Evolutionary conservation across 73 alveolate species (phyloP), one percentile per base, ranked within the genome.

Genomic region (Diophrys sp.): DNA sequence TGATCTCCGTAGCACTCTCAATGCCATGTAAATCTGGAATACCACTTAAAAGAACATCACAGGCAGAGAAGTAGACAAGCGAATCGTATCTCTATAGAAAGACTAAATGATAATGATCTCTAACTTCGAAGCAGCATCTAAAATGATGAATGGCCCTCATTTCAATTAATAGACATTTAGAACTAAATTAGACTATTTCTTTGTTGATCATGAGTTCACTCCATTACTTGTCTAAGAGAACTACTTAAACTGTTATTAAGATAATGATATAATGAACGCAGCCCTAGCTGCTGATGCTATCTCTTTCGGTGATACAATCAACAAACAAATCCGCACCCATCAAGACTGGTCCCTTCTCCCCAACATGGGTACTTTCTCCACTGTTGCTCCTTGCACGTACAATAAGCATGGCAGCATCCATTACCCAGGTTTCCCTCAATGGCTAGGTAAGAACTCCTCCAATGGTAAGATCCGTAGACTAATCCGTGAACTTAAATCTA

Each of bases 181-280:
- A 69, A 78, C 93, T 54, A 93, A 93, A 69, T 56, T 97, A 73
- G 99, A 96, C 80, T 88, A 88, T 73, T 97, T 91, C 90, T 96
- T 95, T 81, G 89, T 96, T 23, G 99, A 97, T 83, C 93, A 95
- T 77, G 99, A 97, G 87, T 80, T 97, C 62, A 96, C 94, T 32
- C 99, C 99, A 25, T 92, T 97, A 70, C 74, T 97, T 56, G 90
- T 96, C 54, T 92, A 96, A 28, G 99, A 97, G 80, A 96, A 95
- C 78, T 97, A 97, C 85, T 90, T 97, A 55, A 66, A 91, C 0
- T 80, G 95, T 0, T 82, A 85, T 83, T 89, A 80, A 11, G 90
- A 78, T 74, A 85, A 80, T 26, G 89, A 90, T 54, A 56, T 89
- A 25, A 56, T 77, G 28, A 76, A 76, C 34, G 68, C 90, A 82